Percentiles rank a stretch among this genome's conserved stretches.
phyloP scores from a whole-genome alignment of 352 stramenopile genomes.

The Phytopythium litorale region DNA sequence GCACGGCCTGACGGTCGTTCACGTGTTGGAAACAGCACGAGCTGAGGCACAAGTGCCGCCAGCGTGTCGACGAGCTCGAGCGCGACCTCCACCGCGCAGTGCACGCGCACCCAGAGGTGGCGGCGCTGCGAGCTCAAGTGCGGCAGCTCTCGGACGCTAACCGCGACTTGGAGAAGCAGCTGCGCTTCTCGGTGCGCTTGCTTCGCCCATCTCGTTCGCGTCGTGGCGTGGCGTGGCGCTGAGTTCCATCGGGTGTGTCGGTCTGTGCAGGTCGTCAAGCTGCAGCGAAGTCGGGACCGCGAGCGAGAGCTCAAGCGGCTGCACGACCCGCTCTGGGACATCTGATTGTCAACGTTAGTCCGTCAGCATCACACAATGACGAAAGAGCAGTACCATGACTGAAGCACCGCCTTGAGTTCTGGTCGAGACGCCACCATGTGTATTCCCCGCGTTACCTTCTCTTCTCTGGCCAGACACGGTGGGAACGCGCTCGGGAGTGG shows the following conservation, averaged over 20 bases:
- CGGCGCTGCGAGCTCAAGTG: slow-evolving; percentile 35
- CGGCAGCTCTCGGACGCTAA: slow-evolving; percentile 32
- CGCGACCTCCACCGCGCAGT: slow-evolving; percentile 39
- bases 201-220: neutral
- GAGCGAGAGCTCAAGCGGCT: slow-evolving; percentile 63
- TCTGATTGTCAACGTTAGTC: neutral
- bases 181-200: slow-evolving; percentile 46
- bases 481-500: neutral
- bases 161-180: slow-evolving; percentile 51
- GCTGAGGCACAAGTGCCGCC: slow-evolving; percentile 39
- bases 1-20: neutral
- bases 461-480: neutral
- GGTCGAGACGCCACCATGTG: neutral
- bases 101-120: slow-evolving; percentile 48
- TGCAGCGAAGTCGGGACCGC: slow-evolving; percentile 63
- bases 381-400: neutral
- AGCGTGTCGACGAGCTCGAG: slow-evolving; percentile 36
- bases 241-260: neutral
- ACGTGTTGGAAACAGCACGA: slow-evolving; percentile 33
- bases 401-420: neutral
- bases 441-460: slow-evolving; percentile 3
- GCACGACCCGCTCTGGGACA: slow-evolving; percentile 68
- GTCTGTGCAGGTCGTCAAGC: slow-evolving; percentile 49
- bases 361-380: neutral
- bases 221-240: neutral